Base-by-base conservation (phyloP, 441 rosid genomes). In the Melastoma candidum region DNA sequence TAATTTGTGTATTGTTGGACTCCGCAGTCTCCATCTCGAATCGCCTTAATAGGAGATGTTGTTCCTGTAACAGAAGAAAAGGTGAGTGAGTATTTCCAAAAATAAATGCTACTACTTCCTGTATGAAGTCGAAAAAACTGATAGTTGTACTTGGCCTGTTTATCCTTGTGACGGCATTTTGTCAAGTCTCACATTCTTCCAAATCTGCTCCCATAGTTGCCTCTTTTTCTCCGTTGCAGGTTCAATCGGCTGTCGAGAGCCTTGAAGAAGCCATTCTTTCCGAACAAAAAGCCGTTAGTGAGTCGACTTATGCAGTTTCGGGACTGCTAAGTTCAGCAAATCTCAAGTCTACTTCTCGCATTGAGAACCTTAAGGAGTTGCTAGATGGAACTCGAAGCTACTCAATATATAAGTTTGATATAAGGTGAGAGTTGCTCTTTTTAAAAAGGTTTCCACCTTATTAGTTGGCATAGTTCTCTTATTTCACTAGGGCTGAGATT, bases 11-110 rank as follows among this genome's bases (percentile, higher is more conserved):
- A 22, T 55, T 12, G 9, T 45, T 55, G 41, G 56, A 22, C 61
- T 66, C 58, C 73, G 77, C 83, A 90, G 97, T 68, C 77, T 57
- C 95, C 97, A 11, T 66, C 76, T 52, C 71, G 86, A 60, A 77
- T 85, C 70, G 96, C 95, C 71, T 62, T 92, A 56, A 80, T 71
- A 11, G 96, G 98, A 57, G 90, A 87, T 58, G 71, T 82, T 46
- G 41, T 69, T 59, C 81, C 88, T 71, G 83, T 92, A 53, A 75
- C 64, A 47, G 84, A 75, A 49, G 76, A 78, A 66, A 83, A 79
- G 85, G 96, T 85, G 59, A 63, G 58, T 47, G 49, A 17, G 14
- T 54, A 60, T 22, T 29, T 36, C 12, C 43, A 54, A 17, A 17
- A 47, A 44, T 36, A 63, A 25, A 27, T 50, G 12, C 22, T 27